phyloP scores from a whole-genome alignment of 129 eudicot genomes.

The Silybum marianum region DNA sequence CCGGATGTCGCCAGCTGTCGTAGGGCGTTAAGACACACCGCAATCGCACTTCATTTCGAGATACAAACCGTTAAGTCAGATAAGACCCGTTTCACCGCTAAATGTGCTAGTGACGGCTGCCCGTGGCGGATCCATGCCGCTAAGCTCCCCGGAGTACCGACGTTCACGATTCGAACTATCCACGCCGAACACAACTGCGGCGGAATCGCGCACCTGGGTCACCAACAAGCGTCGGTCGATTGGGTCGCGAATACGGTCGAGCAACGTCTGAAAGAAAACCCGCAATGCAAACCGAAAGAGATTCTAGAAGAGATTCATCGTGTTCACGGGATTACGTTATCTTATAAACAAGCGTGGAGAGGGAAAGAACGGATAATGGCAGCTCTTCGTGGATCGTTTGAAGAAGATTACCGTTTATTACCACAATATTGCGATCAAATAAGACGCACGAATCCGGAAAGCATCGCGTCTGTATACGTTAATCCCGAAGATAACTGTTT shows the following conservation, averaged over 20 bases:
- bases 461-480: constrained; percentile 74
- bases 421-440: constrained; percentile 77
- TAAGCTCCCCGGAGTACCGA: constrained; percentile 82
- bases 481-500: constrained; percentile 61
- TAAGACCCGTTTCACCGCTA: constrained; percentile 84
- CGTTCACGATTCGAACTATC: constrained; percentile 75
- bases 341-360: constrained; percentile 94
- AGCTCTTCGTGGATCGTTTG: constrained; percentile 81
- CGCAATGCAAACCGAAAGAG: constrained; percentile 86
- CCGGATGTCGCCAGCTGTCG: constrained; percentile 78
- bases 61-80: constrained; percentile 85
- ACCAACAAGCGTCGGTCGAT: constrained; percentile 87
- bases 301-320: constrained; percentile 87
- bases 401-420: constrained; percentile 78
- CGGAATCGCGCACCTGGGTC: constrained; percentile 82
- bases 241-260: constrained; percentile 89
- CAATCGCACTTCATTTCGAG: constrained; percentile 81
- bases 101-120: constrained; percentile 83
- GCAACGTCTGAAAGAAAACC: constrained; percentile 71
- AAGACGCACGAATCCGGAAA: constrained; percentile 68
- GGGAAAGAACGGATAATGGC: constrained; percentile 92
- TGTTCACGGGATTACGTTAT: constrained; percentile 77
- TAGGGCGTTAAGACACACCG: constrained; percentile 69
- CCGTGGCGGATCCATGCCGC: constrained; percentile 95
- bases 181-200: constrained; percentile 68